Percentiles rank a stretch among this genome's conserved stretches.
Evolutionary conservation across 163 green algal genomes (phyloP).

Genomic region (Chlorella variabilis): DNA sequence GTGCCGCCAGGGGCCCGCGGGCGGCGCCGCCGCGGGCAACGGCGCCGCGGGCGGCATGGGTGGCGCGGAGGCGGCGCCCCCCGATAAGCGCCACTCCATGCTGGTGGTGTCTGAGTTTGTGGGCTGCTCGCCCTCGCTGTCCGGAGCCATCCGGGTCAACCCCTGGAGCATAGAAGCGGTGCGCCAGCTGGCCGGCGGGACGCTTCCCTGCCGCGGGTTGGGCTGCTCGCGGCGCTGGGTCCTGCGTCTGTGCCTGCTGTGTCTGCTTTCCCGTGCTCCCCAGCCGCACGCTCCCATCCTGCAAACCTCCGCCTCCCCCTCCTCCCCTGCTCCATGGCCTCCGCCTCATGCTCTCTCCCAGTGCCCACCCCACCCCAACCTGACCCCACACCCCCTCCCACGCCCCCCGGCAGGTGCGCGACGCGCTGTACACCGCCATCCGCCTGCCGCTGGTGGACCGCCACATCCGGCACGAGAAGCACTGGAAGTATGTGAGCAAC

Average conservation of each 20-base stretch:
- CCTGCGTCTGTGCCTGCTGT: neutral
- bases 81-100: constrained; percentile 52
- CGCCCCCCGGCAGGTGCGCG: constrained; percentile 60
- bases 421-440: constrained; percentile 91
- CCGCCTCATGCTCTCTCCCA: no score
- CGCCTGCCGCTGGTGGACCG: constrained; percentile 62
- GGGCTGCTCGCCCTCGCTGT: constrained; percentile 94
- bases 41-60: constrained; percentile 17
- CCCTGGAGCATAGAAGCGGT: constrained; percentile 91
- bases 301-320: no score
- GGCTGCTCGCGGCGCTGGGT: no score
- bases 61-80: neutral
- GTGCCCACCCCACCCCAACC: no score
- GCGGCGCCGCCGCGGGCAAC: neutral
- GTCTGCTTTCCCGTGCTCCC: no score
- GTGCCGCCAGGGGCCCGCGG: constrained; percentile 70
- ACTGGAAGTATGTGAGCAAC: constrained; percentile 95
- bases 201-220: no score
- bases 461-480: constrained; percentile 93
- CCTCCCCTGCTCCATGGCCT: no score
- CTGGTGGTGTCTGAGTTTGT: constrained; percentile 96
- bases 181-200: neutral
- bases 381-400: no score
- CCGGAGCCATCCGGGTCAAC: constrained; percentile 96
- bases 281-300: no score